Evolutionary conservation across 495 filamentous ascomycete species (phyloP).

Genomic region (Penicillium silybi): DNA sequence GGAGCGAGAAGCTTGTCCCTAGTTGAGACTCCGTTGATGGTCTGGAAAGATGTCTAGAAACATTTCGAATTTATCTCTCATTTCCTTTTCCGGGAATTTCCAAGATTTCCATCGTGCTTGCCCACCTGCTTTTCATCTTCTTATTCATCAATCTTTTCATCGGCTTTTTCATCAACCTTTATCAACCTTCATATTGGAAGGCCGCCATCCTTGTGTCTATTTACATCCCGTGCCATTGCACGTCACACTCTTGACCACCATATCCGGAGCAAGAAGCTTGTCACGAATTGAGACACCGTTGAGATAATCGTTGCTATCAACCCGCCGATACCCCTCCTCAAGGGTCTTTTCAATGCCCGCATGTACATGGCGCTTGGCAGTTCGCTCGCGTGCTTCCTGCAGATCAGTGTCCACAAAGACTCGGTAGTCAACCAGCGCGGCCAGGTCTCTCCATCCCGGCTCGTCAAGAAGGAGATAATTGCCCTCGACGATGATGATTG

Average conservation of each 20-base stretch:
- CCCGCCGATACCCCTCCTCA: slow-evolving; percentile 35
- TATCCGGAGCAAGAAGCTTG: slow-evolving; percentile 25
- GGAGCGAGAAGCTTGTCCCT: too few relatives aligned
- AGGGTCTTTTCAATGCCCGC: slow-evolving; percentile 39
- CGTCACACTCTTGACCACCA: slow-evolving; percentile 28
- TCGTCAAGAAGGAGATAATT: slow-evolving; percentile 36
- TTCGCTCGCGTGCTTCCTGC: slow-evolving; percentile 27
- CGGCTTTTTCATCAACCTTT: too few relatives aligned
- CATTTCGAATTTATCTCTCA: too few relatives aligned
- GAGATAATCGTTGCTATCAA: slow-evolving; percentile 40
- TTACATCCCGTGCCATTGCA: not conserved
- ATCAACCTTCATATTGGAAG: too few relatives aligned
- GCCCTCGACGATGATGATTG: slow-evolving; percentile 39
- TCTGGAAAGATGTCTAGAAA: too few relatives aligned
- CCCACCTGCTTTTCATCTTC: too few relatives aligned
- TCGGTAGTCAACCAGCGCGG: slow-evolving; percentile 24
- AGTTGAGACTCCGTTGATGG: too few relatives aligned
- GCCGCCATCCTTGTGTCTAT: too few relatives aligned
- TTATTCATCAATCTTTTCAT: too few relatives aligned
- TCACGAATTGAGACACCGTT: slow-evolving; percentile 31
- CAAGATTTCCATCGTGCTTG: too few relatives aligned
- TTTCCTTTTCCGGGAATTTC: too few relatives aligned
- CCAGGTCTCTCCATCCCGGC: slow-evolving; percentile 26
- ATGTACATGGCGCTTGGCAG: slow-evolving; percentile 34
- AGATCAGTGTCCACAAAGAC: slow-evolving; percentile 38